Conservation (phyloP, 257 asterid genomes). For the Marsdenia floribunda region DNA sequence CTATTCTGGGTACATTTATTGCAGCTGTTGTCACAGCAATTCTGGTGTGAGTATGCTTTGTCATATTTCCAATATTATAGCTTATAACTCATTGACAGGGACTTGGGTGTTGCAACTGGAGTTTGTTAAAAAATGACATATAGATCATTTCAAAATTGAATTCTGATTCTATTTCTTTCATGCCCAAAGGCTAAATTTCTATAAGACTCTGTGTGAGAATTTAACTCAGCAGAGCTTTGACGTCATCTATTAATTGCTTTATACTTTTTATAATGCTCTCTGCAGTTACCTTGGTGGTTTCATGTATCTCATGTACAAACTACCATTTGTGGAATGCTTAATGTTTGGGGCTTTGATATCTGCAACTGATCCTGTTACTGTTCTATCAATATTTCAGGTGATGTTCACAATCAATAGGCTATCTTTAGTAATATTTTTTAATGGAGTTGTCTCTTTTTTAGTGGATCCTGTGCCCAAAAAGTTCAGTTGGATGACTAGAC, state of each 20-base stretch:
- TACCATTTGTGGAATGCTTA: conserved; percentile 93
- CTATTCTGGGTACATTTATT: conserved; percentile 81
- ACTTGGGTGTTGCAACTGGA: background rate
- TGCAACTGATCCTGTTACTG: conserved; percentile 98
- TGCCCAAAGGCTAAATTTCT: background rate
- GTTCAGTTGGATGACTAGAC: background rate
- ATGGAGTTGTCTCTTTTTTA: background rate
- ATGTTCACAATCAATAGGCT: background rate
- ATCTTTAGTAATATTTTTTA: background rate
- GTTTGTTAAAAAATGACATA: background rate
- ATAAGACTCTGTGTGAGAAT: background rate
- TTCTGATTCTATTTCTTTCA: background rate
- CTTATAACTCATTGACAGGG: background rate
- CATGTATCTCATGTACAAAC: conserved; percentile 73
- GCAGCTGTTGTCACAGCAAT: conserved; percentile 88
- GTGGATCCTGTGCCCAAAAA: background rate
- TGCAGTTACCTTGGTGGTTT: conserved; percentile 89
- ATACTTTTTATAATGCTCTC: conserved; percentile 8
- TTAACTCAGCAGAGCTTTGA: background rate
- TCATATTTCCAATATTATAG: conserved; percentile 16
- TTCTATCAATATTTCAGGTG: conserved; percentile 96
- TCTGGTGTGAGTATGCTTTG: conserved; percentile 71
- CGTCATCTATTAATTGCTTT: background rate
- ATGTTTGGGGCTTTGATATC: conserved; percentile 99
- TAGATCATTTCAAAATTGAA: background rate